Conservation (phyloP, 257 asterid species). For the Plantago elongata region DNA sequence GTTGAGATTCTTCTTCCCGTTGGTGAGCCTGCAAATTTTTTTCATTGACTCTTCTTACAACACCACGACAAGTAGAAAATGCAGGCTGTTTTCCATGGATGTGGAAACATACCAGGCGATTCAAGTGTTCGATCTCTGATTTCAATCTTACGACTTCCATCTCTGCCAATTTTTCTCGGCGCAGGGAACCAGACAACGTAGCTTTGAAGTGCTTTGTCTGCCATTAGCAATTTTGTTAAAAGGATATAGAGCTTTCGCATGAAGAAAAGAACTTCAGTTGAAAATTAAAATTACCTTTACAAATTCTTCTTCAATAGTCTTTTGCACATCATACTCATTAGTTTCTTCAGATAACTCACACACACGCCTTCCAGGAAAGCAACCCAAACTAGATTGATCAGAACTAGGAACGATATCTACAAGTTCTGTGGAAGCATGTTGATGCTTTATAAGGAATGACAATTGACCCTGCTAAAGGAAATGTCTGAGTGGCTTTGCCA, state of each 20-base stretch:
- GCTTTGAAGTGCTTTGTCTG: constrained; percentile 44
- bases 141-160: constrained; percentile 46
- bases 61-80: constrained; percentile 2
- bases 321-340: constrained; percentile 26
- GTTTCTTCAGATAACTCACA: constrained; percentile 28
- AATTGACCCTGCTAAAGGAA: constrained; percentile 61
- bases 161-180: constrained; percentile 46
- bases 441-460: constrained; percentile 62
- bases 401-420: constrained; percentile 26
- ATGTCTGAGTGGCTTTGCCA: constrained; percentile 17
- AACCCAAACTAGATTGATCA: constrained; percentile 29
- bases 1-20: constrained; percentile 47
- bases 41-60: constrained; percentile 12
- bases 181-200: constrained; percentile 43
- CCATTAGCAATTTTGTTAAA: constrained; percentile 24
- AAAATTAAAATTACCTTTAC: constrained; percentile 32
- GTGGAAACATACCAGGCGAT: constrained; percentile 36
- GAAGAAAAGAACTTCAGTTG: constrained; percentile 13
- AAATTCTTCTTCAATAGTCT: constrained; percentile 20
- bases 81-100: neutral
- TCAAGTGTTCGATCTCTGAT: constrained; percentile 49
- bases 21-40: constrained; percentile 43
- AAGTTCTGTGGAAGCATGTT: constrained; percentile 29
- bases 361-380: constrained; percentile 26
- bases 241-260: constrained; percentile 16